Percentiles rank a stretch among this genome's conserved stretches.
phyloP scores from a whole-genome alignment of 192 early-diverging fungal genomes.

The Linderina pennispora region DNA sequence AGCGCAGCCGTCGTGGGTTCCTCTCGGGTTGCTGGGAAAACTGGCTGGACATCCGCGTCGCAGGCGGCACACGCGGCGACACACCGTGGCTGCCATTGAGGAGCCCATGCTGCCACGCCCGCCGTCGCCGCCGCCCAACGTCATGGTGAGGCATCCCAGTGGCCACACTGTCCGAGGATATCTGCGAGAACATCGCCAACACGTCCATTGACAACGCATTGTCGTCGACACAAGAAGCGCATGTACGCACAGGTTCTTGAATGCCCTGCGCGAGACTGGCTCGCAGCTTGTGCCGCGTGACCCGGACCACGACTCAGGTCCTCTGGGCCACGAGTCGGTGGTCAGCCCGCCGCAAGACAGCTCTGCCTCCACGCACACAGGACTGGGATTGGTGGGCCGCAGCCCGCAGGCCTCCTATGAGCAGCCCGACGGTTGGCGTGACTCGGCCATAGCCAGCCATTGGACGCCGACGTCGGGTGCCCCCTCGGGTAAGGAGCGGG shows the following conservation, averaged over 20 bases:
- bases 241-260: slow-evolving; percentile 27
- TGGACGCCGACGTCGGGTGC: too few species aligned
- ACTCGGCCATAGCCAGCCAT: too few species aligned
- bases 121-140: slow-evolving; percentile 8
- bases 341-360: too few species aligned
- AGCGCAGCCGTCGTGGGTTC: slow-evolving; percentile 3
- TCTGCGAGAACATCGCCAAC: slow-evolving; percentile 20
- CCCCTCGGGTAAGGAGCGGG: too few species aligned
- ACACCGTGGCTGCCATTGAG: slow-evolving; percentile 5
- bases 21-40: slow-evolving; percentile 20
- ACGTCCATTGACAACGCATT: slow-evolving; percentile 11
- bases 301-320: too few species aligned
- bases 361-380: too few species aligned
- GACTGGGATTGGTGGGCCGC: too few species aligned
- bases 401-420: too few species aligned
- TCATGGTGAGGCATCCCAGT: slow-evolving; percentile 3
- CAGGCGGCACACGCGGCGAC: slow-evolving; percentile 10
- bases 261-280: slow-evolving; percentile 11
- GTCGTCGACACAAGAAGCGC: slow-evolving; percentile 25
- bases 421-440: too few species aligned
- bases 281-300: neutral
- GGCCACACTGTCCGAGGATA: slow-evolving; percentile 19
- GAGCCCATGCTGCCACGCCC: neutral
- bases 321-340: too few species aligned
- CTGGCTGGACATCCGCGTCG: too few species aligned